These are phyloP conservation scores for Yamadazyma siamensis DNA, from an alignment of 1,139 yeast species.

Conservation along the genomic window DNA sequence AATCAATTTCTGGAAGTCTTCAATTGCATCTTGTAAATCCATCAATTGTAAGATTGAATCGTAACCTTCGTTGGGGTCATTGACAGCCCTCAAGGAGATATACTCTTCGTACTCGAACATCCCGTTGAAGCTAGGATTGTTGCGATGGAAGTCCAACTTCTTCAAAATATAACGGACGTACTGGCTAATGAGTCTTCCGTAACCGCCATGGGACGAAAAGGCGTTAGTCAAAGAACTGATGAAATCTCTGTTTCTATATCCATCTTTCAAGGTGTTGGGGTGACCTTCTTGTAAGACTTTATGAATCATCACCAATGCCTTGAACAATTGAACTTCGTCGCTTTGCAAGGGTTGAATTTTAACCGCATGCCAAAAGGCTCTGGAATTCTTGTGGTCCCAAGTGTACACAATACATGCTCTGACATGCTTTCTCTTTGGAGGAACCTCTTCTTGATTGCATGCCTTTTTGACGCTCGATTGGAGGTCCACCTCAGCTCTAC, in stretches of 20 bases:
- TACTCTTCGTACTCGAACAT: slow-evolving; percentile 96
- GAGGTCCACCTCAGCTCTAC: slow-evolving; percentile 57
- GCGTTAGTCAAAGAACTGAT: slow-evolving; percentile 40
- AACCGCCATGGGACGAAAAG: slow-evolving; percentile 48
- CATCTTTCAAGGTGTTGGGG: slow-evolving; percentile 78
- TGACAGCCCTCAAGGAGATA: slow-evolving; percentile 79
- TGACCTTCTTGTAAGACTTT: slow-evolving; percentile 98
- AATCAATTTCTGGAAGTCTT: slow-evolving; percentile 72
- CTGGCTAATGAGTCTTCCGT: slow-evolving; percentile 73
- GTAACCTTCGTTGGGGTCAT: slow-evolving; percentile 95
- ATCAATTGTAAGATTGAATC: slow-evolving; percentile 84
- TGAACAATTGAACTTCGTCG: slow-evolving; percentile 82
- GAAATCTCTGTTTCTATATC: slow-evolving; percentile 61
- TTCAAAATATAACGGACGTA: slow-evolving; percentile 68
- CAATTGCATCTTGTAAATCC: slow-evolving; percentile 82
- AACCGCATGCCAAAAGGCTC: slow-evolving; percentile 83
- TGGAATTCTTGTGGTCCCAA: slow-evolving; percentile 90
- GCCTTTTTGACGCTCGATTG: slow-evolving; percentile 80
- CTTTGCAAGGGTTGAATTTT: slow-evolving; percentile 77
- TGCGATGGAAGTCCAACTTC: slow-evolving; percentile 79
- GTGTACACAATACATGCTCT: slow-evolving; percentile 91
- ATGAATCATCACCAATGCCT: slow-evolving; percentile 83
- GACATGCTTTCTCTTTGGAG: slow-evolving; percentile 95
- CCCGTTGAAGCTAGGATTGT: slow-evolving; percentile 88
- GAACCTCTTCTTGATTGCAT: slow-evolving; percentile 79